Conservation (phyloP, 1,139 yeast species). For the Zygoascus meyerae region DNA sequence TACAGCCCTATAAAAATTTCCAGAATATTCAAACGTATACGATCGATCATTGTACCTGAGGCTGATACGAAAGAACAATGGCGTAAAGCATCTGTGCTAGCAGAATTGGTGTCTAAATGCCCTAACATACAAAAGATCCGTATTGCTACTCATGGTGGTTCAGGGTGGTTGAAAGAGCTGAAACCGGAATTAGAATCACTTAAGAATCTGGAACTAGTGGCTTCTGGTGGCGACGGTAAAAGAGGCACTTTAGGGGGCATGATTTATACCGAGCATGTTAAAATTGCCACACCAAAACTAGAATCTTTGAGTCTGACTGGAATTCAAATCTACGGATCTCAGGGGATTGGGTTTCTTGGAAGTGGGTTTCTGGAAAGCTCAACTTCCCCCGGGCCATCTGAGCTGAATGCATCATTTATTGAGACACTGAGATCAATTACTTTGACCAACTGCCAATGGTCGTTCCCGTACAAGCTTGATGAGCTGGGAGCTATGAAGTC, state of each 20-base stretch:
- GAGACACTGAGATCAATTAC: neutral
- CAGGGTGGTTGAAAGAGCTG: slow-evolving; percentile 9
- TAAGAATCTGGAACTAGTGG: neutral
- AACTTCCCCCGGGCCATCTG: neutral
- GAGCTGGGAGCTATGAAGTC: slow-evolving; percentile 8
- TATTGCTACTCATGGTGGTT: slow-evolving; percentile 3
- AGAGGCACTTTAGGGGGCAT: slow-evolving; percentile 2
- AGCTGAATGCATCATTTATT: neutral
- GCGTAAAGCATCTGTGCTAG: slow-evolving; percentile 6
- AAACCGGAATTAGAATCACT: neutral
- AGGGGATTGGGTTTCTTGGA: slow-evolving; percentile 8
- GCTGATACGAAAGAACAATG: slow-evolving; percentile 7
- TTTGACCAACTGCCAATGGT: slow-evolving; percentile 7
- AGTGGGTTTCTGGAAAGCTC: neutral
- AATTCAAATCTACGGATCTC: slow-evolving; percentile 1
- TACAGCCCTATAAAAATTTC: neutral
- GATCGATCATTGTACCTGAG: neutral
- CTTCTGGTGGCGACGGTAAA: neutral
- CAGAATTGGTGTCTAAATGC: slow-evolving; percentile 1
- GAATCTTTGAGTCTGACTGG: slow-evolving; percentile 1
- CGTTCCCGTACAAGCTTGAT: slow-evolving; percentile 6
- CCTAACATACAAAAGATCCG: neutral
- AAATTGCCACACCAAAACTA: slow-evolving; percentile 1
- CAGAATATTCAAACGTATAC: neutral
- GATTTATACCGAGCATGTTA: slow-evolving; percentile 5